Conservation (phyloP, 1,284 basidiomycete species). For the Malassezia slooffiae region DNA sequence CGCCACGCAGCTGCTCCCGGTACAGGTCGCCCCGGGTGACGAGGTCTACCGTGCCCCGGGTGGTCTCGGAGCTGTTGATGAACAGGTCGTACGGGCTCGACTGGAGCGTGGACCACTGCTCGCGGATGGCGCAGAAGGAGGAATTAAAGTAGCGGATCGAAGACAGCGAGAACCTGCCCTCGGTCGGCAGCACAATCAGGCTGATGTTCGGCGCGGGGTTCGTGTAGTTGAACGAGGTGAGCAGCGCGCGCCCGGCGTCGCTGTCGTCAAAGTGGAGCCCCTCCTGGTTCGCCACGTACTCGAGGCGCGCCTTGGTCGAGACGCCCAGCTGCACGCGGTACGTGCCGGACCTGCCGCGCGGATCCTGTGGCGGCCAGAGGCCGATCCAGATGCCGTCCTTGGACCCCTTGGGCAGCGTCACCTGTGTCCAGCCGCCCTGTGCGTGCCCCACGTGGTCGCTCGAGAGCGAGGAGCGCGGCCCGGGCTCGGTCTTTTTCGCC, state of each 20-base stretch:
- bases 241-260: constrained; percentile 35
- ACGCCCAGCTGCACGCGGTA: constrained; percentile 25
- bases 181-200: constrained; percentile 34
- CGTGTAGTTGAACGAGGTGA: constrained; percentile 42
- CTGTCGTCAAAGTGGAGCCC: constrained; percentile 40
- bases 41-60: constrained; percentile 17
- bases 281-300: constrained; percentile 19
- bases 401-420: constrained; percentile 21
- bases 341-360: constrained; percentile 17
- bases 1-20: too few species aligned
- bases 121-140: constrained; percentile 43
- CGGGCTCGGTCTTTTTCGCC: constrained; percentile 16
- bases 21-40: constrained; percentile 8
- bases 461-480: constrained; percentile 17
- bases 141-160: constrained; percentile 36
- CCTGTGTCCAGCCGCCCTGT: constrained; percentile 28
- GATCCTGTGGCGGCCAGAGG: constrained; percentile 31
- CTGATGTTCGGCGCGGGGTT: constrained; percentile 25
- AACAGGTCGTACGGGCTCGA: constrained; percentile 6
- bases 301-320: constrained; percentile 22
- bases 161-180: constrained; percentile 21
- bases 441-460: constrained; percentile 15
- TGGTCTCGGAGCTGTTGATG: constrained; percentile 31
- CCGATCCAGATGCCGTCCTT: constrained; percentile 27
- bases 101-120: constrained; percentile 18